Base-by-base conservation (phyloP, 2,329 filamentous ascomycete species). In the Dactylellina cionopaga region DNA sequence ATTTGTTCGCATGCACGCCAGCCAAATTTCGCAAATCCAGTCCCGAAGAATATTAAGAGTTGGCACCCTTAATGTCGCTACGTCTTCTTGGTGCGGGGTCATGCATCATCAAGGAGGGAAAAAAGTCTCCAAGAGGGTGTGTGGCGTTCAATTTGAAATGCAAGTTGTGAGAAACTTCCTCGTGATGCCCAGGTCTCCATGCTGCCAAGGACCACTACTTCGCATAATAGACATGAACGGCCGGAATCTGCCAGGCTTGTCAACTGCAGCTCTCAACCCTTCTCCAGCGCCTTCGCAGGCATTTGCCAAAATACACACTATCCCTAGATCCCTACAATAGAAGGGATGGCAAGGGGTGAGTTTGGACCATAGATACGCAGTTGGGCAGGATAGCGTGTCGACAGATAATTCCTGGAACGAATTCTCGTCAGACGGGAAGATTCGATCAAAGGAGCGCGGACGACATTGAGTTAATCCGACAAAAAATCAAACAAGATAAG, bases 261-360 rank as follows among this genome's bases (percentile, higher is more conserved):
- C 37, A 35, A 55, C 55, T 63, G 56, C 49, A 63, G 33, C 39
- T 47, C n/a, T 49, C 49, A 43, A 63, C 31, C 64, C 54, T 60
- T 54, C 49, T 39, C 56, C 56, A 70, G 47, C 29, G 49, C 66
- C 49, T 43, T 58, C 43, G 51, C 58, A 58, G 58, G 66, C 66
- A 71, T 71, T 71, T 71, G 66, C 66, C 58, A 71, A 64, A 71
- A 71, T 64, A 44, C 66, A 17, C 51, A 54, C 39, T 70, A 35
- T 64, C 35, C 64, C 64, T 69, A n/a, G 55, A 68, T 60, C 63
- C 63, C 55, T 62, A 60, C 46, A 44, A 47, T 22, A 24, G 31
- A 69, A 69, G 64, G 46, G 46, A 62, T 55, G 5, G 25, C 64
- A 54, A 54, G 55, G 55, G 46, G 49, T 44, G 37, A 47, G 35